Evolutionary conservation across 208 protist genomes (phyloP), one percentile per base, ranked within the genome.

Genomic region (Crithidia sp.): DNA sequence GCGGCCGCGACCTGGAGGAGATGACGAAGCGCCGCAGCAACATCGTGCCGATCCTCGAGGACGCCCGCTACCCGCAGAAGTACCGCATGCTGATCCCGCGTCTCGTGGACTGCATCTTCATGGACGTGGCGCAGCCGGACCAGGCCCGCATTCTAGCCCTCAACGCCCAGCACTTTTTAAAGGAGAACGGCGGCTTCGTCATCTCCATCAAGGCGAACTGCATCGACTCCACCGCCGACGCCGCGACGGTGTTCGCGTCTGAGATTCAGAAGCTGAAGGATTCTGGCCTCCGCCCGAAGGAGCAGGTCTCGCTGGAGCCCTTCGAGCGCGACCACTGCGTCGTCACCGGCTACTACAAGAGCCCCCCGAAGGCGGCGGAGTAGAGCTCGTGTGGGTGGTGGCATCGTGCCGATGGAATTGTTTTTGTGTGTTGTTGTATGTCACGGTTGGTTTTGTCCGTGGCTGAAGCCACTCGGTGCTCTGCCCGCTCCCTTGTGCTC

Each of bases 121-220:
- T 99, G 81, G 99, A 99, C 87, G 99, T 99, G 17, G 99, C 99
- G n/a, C 99, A 99, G 95, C 99, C 99, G 19, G 98, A 99, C 80
- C 99, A 99, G 85, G 97, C 98, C 7, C 98, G 98, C 84, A 99
- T 99, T 79, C 90, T 99, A 79, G 98, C 92, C 54, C 83, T 99
- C 67, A 99, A 99, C 88, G 98, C 99, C 17, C 83, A 99, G 71
- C 91, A 99, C 77, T 99, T 99, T 89, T 84, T 99, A 39, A 99
- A 99, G 90, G 96, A 98, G 59, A 97, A 95, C 36, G 99, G 99
- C 65, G 93, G 99, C 81, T 99, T 99, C 84, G 95, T 99, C 19
- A 99, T 99, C 68, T 99, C 98, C 57, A 99, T 99, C 87, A 99
- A 99, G 92, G 99, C 99, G 37, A 99, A 98, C 82, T 99, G 99